Conservation (phyloP, 2,329 filamentous ascomycete species). For the Talaromyces verruculosus region DNA sequence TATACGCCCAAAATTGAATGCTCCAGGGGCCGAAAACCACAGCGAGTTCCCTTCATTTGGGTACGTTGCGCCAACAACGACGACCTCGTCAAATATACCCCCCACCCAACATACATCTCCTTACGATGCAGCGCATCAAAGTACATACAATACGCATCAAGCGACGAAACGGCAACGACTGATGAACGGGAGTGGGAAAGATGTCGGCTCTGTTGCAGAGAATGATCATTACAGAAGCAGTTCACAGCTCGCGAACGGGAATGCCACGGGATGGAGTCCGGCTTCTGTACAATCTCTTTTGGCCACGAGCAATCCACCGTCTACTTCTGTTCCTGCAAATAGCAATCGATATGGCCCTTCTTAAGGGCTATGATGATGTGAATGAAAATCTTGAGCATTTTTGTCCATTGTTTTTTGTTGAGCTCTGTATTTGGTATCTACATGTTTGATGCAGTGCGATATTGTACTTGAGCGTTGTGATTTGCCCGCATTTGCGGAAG, state of each 20-base stretch:
- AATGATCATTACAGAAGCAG: slow-evolving; percentile 9
- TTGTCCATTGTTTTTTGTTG: not conserved
- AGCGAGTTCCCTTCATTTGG: slow-evolving; percentile 8
- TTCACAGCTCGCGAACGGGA: slow-evolving; percentile 16
- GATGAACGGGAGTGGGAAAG: slow-evolving; percentile 33
- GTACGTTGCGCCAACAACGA: slow-evolving; percentile 2
- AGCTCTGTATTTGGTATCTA: not conserved
- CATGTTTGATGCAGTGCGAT: not conserved
- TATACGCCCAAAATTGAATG: slow-evolving; percentile 7
- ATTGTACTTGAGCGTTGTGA: not conserved
- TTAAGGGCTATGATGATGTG: slow-evolving; percentile 3
- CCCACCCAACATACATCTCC: slow-evolving; percentile 5
- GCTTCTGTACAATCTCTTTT: slow-evolving; percentile 21
- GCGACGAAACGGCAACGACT: slow-evolving; percentile 37
- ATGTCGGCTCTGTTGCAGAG: slow-evolving; percentile 10
- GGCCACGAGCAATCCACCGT: slow-evolving; percentile 14
- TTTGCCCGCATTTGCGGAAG: not conserved
- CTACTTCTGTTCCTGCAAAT: slow-evolving; percentile 18
- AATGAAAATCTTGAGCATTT: slow-evolving; percentile 9
- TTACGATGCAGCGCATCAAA: slow-evolving; percentile 14
- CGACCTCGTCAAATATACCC: slow-evolving; percentile 1
- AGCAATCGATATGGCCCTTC: slow-evolving; percentile 17
- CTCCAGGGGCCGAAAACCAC: slow-evolving; percentile 12
- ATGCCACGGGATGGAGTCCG: slow-evolving; percentile 19
- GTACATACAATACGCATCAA: slow-evolving; percentile 24